Evolutionary conservation across 805 yeast genomes (phyloP).

Genomic region (Teunomyces kruisii): DNA sequence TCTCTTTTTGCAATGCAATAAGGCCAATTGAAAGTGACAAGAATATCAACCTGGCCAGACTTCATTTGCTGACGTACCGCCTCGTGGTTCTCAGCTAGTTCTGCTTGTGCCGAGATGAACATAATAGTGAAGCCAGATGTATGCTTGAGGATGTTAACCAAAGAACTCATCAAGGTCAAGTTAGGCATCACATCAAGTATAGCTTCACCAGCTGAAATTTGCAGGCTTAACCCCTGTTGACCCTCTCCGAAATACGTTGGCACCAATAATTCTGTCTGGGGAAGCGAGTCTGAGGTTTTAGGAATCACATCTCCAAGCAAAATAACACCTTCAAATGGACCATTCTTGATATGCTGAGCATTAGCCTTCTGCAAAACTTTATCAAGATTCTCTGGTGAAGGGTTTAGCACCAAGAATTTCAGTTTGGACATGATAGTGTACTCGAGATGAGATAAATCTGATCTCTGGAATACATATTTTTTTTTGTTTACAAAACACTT

Average conservation of each 20-base stretch:
- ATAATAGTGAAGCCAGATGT: conserved; percentile 50
- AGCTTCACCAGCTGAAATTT: conserved; percentile 13
- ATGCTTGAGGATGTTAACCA: conserved; percentile 30
- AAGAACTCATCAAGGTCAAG: conserved; percentile 35
- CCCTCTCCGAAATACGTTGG: conserved; percentile 28
- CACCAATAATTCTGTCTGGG: conserved; percentile 18
- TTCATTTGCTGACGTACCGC: conserved; percentile 14
- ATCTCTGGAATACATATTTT: neutral
- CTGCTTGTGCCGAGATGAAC: conserved; percentile 32
- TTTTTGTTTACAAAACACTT: neutral
- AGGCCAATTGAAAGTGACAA: conserved; percentile 66
- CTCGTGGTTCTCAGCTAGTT: conserved; percentile 6
- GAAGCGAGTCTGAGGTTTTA: conserved; percentile 11
- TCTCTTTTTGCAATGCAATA: conserved; percentile 45
- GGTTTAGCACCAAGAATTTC: conserved; percentile 47
- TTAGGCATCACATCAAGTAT: conserved; percentile 23
- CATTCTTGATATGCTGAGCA: conserved; percentile 53
- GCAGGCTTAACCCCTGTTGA: conserved; percentile 16
- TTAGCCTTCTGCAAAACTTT: conserved; percentile 48
- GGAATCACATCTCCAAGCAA: conserved; percentile 49
- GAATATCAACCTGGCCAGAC: conserved; percentile 44
- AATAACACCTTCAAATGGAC: conserved; percentile 61
- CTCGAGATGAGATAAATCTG: neutral
- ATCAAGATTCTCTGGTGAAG: conserved; percentile 39
- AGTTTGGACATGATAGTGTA: conserved; percentile 13